phyloP scores from a whole-genome alignment of 768 basidiomycete species.

The Xerocomellus amylosporus region DNA sequence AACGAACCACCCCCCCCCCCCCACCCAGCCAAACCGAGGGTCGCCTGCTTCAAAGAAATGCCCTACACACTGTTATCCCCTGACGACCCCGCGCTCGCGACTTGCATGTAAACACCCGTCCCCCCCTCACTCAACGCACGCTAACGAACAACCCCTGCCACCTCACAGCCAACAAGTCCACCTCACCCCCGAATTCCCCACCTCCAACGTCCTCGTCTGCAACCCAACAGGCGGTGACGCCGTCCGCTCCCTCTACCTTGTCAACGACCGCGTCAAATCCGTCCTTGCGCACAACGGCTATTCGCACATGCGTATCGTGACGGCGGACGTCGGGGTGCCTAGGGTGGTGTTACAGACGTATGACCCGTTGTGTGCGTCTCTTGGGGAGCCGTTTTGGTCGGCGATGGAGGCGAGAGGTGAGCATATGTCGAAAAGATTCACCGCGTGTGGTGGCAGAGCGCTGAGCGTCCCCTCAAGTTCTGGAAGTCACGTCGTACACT shows the following conservation, averaged over 20 bases:
- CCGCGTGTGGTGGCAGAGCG: background rate
- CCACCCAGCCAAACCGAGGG: no score
- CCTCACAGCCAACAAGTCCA: constrained; percentile 67
- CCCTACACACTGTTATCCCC: constrained; percentile 82
- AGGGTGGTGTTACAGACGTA: constrained; percentile 69
- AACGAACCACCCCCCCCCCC: no score
- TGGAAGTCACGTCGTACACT: constrained; percentile 73
- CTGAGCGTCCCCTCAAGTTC: constrained; percentile 37
- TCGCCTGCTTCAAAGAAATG: constrained; percentile 90
- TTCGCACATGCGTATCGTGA: constrained; percentile 78
- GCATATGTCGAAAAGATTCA: no score
- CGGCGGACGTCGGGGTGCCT: constrained; percentile 61
- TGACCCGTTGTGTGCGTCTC: constrained; percentile 72
- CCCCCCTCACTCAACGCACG: background rate
- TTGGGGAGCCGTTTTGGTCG: constrained; percentile 57
- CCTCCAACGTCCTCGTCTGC: constrained; percentile 77
- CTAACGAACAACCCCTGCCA: background rate
- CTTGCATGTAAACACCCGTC: constrained; percentile 61
- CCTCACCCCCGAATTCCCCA: constrained; percentile 69
- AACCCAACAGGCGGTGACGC: constrained; percentile 66
- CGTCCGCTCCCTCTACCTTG: constrained; percentile 82
- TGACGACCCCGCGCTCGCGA: constrained; percentile 64
- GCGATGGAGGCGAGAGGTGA: constrained; percentile 54
- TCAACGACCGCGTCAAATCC: constrained; percentile 80
- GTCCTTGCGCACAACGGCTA: constrained; percentile 81